Conservation (phyloP, 768 basidiomycete species). For the Lanmaoa pseudosensibilis region DNA sequence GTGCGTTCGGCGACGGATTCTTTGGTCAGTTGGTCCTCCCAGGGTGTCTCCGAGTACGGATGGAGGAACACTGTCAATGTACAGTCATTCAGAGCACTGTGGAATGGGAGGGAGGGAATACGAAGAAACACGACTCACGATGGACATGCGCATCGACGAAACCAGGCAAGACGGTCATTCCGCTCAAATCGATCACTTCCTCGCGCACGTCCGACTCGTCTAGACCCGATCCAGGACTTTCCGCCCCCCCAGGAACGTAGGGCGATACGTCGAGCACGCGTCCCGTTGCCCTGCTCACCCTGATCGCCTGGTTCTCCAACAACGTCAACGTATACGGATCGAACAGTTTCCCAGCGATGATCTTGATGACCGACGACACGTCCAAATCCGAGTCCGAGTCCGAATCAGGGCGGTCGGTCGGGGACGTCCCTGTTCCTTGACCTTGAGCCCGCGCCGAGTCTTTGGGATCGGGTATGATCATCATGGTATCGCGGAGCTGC, state of each 20-base stretch:
- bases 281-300: conserved; percentile 46
- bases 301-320: conserved; percentile 46
- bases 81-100: too few species aligned
- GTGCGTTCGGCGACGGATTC: conserved; percentile 60
- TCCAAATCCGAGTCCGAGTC: neutral
- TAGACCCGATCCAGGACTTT: too few species aligned
- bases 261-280: conserved; percentile 46
- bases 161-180: conserved; percentile 53
- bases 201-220: neutral
- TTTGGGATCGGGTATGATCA: neutral
- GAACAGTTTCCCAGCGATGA: conserved; percentile 51
- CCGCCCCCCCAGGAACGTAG: neutral
- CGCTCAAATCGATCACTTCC: conserved; percentile 45
- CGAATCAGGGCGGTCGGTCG: too few species aligned
- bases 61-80: conserved; percentile 55
- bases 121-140: conserved; percentile 28
- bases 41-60: conserved; percentile 57
- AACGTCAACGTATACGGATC: conserved; percentile 45
- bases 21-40: conserved; percentile 61
- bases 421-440: too few species aligned
- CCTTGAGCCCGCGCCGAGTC: too few species aligned
- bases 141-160: conserved; percentile 61
- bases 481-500: too few species aligned
- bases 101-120: too few species aligned
- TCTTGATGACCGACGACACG: neutral